Conservation (phyloP, 306 rosid species). For the Cucumis melo region DNA sequence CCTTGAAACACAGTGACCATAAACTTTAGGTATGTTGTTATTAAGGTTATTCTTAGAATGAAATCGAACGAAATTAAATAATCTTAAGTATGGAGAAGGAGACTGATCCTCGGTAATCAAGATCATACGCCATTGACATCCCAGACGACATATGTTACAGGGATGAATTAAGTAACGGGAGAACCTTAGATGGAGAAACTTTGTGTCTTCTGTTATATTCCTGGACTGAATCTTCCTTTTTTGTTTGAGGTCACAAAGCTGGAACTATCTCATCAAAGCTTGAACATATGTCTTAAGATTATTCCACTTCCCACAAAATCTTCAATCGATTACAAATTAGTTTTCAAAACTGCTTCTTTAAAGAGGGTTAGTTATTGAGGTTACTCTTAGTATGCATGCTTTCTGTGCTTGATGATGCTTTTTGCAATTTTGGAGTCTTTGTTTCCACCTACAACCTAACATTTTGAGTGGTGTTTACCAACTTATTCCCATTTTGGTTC, state of each 20-base stretch:
- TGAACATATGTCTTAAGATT: neutral
- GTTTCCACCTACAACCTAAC: neutral
- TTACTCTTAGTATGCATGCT: too few species aligned
- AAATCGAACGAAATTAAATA: neutral
- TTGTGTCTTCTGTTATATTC: neutral
- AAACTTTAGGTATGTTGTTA: neutral
- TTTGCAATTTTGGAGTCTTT: neutral
- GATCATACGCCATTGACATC: neutral
- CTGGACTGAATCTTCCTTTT: neutral
- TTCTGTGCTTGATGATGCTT: neutral
- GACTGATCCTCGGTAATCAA: neutral
- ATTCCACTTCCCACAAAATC: neutral
- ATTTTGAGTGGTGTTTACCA: constrained; percentile 14
- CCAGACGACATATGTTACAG: neutral
- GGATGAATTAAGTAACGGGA: neutral
- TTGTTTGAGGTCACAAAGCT: neutral
- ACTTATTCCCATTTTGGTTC: constrained; percentile 23
- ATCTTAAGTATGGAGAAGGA: neutral
- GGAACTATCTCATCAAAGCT: neutral
- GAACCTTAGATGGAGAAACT: neutral
- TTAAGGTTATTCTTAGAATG: neutral
- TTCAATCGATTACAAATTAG: neutral
- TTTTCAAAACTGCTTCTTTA: neutral
- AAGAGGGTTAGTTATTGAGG: neutral
- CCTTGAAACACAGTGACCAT: neutral